A percentile compares a stretch with the other conserved stretches of the same genome.
Conservation (phyloP, 2,329 filamentous ascomycete species). For the Akanthomyces uredinophilus region DNA sequence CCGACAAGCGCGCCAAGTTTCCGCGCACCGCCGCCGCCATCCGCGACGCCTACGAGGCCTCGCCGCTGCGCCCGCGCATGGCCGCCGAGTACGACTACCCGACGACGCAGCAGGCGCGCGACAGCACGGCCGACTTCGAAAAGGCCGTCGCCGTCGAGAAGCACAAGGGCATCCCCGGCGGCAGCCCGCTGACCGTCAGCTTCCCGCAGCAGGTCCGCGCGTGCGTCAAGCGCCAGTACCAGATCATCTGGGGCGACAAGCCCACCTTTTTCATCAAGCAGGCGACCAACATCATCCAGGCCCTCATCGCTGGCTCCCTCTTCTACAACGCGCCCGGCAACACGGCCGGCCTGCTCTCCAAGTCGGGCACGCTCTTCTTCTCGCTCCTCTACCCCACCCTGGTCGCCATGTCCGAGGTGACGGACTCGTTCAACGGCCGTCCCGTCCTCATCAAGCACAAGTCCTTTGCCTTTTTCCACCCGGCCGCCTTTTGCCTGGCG, state of each 20-base stretch:
- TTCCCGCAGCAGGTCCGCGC: slow-evolving; percentile 52
- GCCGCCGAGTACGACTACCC: slow-evolving; percentile 54
- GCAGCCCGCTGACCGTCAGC: slow-evolving; percentile 51
- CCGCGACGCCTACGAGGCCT: slow-evolving; percentile 45
- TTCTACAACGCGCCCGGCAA: slow-evolving; percentile 60
- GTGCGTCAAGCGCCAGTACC: slow-evolving; percentile 56
- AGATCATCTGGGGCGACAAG: slow-evolving; percentile 61
- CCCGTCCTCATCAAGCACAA: slow-evolving; percentile 56
- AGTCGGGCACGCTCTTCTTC: slow-evolving; percentile 60
- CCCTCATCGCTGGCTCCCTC: slow-evolving; percentile 59
- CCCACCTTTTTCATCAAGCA: slow-evolving; percentile 60
- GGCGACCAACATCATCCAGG: slow-evolving; percentile 50
- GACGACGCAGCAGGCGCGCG: slow-evolving; percentile 40
- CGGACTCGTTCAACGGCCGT: slow-evolving; percentile 54
- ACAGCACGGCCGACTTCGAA: slow-evolving; percentile 49
- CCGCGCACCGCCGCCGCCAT: slow-evolving; percentile 43
- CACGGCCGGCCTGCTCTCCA: slow-evolving; percentile 57
- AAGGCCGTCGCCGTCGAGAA: slow-evolving; percentile 50
- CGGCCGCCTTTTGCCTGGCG: slow-evolving; percentile 54
- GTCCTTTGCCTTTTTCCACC: slow-evolving; percentile 52
- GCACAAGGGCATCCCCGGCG: slow-evolving; percentile 45
- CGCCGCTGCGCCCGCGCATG: slow-evolving; percentile 46
- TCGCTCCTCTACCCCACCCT: slow-evolving; percentile 58
- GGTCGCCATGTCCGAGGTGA: slow-evolving; percentile 62
- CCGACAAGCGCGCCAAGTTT: slow-evolving; percentile 34